phyloP scores from a whole-genome alignment of 2,329 filamentous ascomycete genomes.

The Alternaria novae-zelandiae region DNA sequence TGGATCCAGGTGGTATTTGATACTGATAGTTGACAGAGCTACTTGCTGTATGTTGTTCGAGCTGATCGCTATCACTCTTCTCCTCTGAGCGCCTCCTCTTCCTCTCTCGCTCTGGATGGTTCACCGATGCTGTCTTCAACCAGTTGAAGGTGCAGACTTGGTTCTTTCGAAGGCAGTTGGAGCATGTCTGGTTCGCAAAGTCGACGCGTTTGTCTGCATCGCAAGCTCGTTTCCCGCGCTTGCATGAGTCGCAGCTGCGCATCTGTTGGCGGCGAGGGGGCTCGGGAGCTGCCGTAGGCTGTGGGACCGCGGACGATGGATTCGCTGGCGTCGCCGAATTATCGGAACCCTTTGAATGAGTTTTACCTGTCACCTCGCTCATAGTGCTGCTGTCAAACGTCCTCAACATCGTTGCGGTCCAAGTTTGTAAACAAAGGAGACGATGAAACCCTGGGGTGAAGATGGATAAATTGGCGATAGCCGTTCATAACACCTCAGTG shows the following conservation, averaged over 20 bases:
- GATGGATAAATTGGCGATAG: background rate
- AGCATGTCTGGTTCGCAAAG: constrained; percentile 38
- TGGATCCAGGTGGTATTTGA: background rate
- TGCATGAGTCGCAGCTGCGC: constrained; percentile 54
- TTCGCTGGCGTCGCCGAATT: background rate
- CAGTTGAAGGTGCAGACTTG: constrained; percentile 55
- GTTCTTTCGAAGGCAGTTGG: constrained; percentile 52
- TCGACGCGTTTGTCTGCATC: constrained; percentile 45
- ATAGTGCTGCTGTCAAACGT: constrained; percentile 5
- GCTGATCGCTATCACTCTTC: background rate
- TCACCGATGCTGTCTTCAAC: constrained; percentile 36
- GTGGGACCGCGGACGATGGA: background rate
- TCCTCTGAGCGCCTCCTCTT: constrained; percentile 16
- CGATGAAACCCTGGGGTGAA: background rate
- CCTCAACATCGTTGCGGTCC: background rate
- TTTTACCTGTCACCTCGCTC: background rate
- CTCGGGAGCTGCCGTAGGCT: background rate
- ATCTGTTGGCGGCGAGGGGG: constrained; percentile 10
- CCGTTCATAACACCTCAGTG: background rate
- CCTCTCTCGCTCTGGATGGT: background rate
- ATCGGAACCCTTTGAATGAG: background rate
- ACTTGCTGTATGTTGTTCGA: background rate
- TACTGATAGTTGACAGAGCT: constrained; percentile 2
- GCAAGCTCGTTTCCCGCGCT: constrained; percentile 53
- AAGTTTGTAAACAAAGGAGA: background rate